Evolutionary conservation across 495 filamentous ascomycete species (phyloP), one percentile per base, ranked within the genome.

Genomic region (Acidiella bohemica): DNA sequence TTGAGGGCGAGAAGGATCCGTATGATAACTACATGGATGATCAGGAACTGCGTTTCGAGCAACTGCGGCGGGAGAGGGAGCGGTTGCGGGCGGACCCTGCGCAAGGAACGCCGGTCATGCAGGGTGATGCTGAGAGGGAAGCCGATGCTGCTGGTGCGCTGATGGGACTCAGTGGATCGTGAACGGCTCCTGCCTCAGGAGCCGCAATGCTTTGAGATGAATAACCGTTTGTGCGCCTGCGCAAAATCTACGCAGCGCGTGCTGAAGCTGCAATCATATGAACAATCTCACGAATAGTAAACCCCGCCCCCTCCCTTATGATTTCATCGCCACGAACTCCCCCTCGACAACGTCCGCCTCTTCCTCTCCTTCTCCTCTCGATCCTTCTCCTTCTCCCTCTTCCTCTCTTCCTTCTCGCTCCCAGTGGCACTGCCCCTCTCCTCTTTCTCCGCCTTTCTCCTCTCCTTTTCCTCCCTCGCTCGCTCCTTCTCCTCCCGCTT

Each of bases 61-160:
- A 32, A 1, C 6, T 38, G 42, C 31, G 37, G 34, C 29, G 16
- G n/a, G 34, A 11, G 40, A 21, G 33, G 45, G 26, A 36, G 26
- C 20, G 25, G 44, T 2, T 11, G 36, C 8, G 17, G 29, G 22
- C 0, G 21, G 5, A 23, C 13, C 13, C 14, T 10, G 42, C 25
- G 42, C 10, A 13, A 7, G 20, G 14, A n/a, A 16, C 26, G 22
- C 5, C 11, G 22, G 23, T 8, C 7, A 32, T 13, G 14, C 8
- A 42, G 24, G 24, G 30, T 29, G 20, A n/a, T 32, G 20, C 12
- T 12, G 39, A 50, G 28, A 33, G 18, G 14, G 48, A 51, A 25
- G 33, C 38, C n/a, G 44, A 46, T 38, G 48, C 48, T 32, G 48
- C 47, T 7, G 48, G 48, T 4, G 48, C 44, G 27, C 20, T 51